phyloP scores from a whole-genome alignment of 306 rosid genomes.

The Sindora glabra region DNA sequence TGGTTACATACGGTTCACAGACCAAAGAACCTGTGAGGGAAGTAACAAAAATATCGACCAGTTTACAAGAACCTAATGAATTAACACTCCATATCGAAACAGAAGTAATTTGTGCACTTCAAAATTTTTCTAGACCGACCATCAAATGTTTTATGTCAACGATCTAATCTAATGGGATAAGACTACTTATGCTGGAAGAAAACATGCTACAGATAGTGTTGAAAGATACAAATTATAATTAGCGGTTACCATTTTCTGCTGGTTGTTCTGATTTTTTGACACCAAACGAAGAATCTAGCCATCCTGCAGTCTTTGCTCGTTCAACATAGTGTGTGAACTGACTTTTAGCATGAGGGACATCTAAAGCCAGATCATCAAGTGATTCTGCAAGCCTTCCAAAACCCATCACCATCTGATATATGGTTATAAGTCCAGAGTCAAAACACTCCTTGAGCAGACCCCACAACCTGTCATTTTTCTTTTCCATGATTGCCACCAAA shows the following conservation, averaged over 20 bases:
- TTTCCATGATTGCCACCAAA: constrained; percentile 41
- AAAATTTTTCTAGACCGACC: too few species aligned
- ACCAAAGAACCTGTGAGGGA: too few species aligned
- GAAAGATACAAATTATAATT: constrained; percentile 4
- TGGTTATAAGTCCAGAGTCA: constrained; percentile 56
- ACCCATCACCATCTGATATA: constrained; percentile 61
- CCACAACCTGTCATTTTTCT: constrained; percentile 61
- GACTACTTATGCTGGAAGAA: too few species aligned
- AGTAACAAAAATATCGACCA: too few species aligned
- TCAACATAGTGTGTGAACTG: constrained; percentile 40
- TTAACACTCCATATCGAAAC: too few species aligned
- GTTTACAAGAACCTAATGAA: too few species aligned
- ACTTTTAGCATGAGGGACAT: constrained; percentile 61
- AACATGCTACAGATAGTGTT: neutral
- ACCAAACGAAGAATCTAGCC: constrained; percentile 55
- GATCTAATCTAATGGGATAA: too few species aligned
- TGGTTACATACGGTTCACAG: too few species aligned
- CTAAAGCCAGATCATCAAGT: constrained; percentile 65
- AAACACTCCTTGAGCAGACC: constrained; percentile 51
- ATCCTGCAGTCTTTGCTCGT: constrained; percentile 44
- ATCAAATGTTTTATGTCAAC: too few species aligned
- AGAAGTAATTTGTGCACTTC: too few species aligned
- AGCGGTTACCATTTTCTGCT: constrained; percentile 28
- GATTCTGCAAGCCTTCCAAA: constrained; percentile 58
- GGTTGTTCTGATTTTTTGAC: constrained; percentile 23